phyloP scores from a whole-genome alignment of 768 basidiomycete genomes.

The Sutorius australiensis region DNA sequence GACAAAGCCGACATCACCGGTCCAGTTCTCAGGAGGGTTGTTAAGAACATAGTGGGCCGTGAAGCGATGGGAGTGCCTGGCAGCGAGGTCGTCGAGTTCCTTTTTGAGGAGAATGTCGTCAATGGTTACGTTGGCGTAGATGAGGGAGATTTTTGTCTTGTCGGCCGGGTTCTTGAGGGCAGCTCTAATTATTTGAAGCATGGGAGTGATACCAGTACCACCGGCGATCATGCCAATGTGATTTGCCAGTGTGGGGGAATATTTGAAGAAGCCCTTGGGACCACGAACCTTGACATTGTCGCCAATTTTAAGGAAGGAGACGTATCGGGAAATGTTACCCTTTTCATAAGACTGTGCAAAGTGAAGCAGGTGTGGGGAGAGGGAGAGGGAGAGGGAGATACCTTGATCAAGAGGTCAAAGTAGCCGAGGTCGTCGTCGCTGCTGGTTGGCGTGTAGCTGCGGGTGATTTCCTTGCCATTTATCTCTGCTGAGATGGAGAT shows the following conservation, averaged over 20 bases:
- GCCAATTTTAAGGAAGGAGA: constrained; percentile 79
- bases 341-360: constrained; percentile 80
- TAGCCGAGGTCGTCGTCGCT: constrained; percentile 89
- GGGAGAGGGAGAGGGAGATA: constrained; percentile 28
- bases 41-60: constrained; percentile 89
- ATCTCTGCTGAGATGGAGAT: constrained; percentile 89
- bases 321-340: constrained; percentile 91
- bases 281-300: constrained; percentile 90
- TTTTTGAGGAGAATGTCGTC: constrained; percentile 91
- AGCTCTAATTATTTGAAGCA: constrained; percentile 98
- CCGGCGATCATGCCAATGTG: constrained; percentile 97
- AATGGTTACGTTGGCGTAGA: constrained; percentile 93
- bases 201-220: constrained; percentile 97
- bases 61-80: constrained; percentile 62
- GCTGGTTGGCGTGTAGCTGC: constrained; percentile 95
- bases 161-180: constrained; percentile 86
- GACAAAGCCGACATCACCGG: constrained; percentile 88
- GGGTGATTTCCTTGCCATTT: constrained; percentile 82
- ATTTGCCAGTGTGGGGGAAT: constrained; percentile 64
- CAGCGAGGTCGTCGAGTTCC: constrained; percentile 79
- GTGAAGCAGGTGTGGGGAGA: background rate
- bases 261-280: constrained; percentile 93
- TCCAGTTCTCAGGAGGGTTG: constrained; percentile 87
- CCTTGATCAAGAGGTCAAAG: constrained; percentile 98
- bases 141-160: constrained; percentile 75